phyloP scores from a whole-genome alignment of 2,329 filamentous ascomycete genomes.

The Coleophoma cylindrospora region DNA sequence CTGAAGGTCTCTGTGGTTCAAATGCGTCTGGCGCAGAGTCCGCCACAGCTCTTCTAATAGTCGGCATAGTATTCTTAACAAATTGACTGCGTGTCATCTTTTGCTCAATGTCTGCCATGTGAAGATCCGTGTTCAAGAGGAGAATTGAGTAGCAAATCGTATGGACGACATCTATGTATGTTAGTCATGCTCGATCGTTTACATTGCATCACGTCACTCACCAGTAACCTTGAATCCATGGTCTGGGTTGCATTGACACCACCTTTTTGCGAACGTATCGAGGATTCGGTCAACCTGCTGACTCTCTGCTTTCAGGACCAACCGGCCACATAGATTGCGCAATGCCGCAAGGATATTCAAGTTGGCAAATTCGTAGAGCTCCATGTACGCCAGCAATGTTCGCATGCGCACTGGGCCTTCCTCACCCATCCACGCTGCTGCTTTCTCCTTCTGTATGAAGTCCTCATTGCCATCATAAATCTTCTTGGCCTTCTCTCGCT shows the following conservation, averaged over 20 bases:
- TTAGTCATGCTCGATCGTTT: constrained; percentile 7
- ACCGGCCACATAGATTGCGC: constrained; percentile 72
- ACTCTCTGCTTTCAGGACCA: constrained; percentile 85
- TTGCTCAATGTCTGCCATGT: constrained; percentile 88
- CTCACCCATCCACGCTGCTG: constrained; percentile 78
- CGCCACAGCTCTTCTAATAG: constrained; percentile 70
- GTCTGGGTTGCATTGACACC: constrained; percentile 88
- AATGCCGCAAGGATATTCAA: constrained; percentile 76
- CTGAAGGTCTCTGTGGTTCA: constrained; percentile 44
- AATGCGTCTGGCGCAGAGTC: constrained; percentile 68
- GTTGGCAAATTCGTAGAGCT: constrained; percentile 80
- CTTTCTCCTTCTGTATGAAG: constrained; percentile 71
- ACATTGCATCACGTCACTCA: constrained; percentile 36
- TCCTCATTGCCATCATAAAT: constrained; percentile 84
- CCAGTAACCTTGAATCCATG: constrained; percentile 89
- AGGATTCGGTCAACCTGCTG: constrained; percentile 96
- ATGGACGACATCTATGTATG: constrained; percentile 74
- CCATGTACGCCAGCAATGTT: constrained; percentile 76
- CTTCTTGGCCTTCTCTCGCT: constrained; percentile 71
- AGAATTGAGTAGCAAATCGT: constrained; percentile 96
- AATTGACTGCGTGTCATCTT: constrained; percentile 97
- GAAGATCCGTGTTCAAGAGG: constrained; percentile 91
- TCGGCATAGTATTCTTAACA: constrained; percentile 92
- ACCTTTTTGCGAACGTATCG: constrained; percentile 80
- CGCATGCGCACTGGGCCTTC: constrained; percentile 54